A percentile compares a stretch with the other conserved stretches of the same genome.
These are phyloP conservation scores for Rhodamnia rubescens DNA, from an alignment of 345 rosid genomes.

Conservation along the genomic window DNA sequence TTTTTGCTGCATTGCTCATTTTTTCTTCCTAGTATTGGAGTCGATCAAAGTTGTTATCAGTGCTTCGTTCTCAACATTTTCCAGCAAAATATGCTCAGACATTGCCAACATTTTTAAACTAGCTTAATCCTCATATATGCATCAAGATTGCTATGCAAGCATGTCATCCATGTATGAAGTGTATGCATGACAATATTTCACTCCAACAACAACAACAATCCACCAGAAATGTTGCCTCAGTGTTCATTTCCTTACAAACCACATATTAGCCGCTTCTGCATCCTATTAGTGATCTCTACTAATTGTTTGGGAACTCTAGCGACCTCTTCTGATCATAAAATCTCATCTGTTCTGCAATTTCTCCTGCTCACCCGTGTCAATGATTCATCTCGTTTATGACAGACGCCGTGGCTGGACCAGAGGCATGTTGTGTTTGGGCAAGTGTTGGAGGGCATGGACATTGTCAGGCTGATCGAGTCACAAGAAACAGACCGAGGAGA, in stretches of 20 bases:
- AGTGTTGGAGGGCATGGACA: slow-evolving; percentile 91
- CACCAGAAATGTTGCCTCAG: neutral
- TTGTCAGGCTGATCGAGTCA: slow-evolving; percentile 62
- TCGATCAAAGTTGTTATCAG: neutral
- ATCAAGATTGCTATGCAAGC: neutral
- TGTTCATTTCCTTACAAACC: neutral
- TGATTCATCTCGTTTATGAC: slow-evolving; percentile 9
- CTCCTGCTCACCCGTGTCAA: neutral
- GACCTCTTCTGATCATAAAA: neutral
- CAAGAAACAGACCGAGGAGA: slow-evolving; percentile 95
- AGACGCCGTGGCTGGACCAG: slow-evolving; percentile 94
- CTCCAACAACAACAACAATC: neutral
- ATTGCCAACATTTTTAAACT: neutral
- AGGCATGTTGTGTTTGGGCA: slow-evolving; percentile 98
- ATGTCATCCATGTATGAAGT: neutral
- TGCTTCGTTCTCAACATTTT: neutral
- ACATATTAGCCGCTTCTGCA: neutral
- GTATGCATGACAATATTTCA: neutral
- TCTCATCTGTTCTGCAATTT: neutral
- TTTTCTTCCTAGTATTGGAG: neutral
- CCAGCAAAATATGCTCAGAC: neutral
- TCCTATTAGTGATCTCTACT: neutral
- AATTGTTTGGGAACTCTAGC: neutral
- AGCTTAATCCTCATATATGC: neutral
- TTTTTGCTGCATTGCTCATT: neutral